Conservation (phyloP, 2,329 filamentous ascomycete species). For the Claviceps purpurea region DNA sequence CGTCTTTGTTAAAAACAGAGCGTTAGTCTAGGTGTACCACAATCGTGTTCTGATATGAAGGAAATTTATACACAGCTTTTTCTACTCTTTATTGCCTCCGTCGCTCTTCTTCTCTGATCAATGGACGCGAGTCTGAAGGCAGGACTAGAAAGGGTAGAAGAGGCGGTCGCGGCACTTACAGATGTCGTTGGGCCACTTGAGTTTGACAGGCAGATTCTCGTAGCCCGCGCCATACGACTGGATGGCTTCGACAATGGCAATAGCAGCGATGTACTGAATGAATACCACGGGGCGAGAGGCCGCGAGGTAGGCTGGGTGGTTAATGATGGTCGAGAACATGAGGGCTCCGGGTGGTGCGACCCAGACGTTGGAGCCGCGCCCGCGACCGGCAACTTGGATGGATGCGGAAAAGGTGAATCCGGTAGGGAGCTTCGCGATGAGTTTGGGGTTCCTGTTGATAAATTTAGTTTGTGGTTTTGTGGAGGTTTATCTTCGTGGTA, state of each 20-base stretch:
- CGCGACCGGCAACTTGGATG: slow-evolving; percentile 75
- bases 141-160: not conserved
- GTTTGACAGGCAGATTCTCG: slow-evolving; percentile 58
- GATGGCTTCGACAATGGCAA: slow-evolving; percentile 76
- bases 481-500: not conserved
- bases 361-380: slow-evolving; percentile 89
- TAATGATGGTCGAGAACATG: slow-evolving; percentile 79
- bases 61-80: not conserved
- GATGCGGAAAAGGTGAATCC: slow-evolving; percentile 86
- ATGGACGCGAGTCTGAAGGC: not conserved
- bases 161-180: slow-evolving; percentile 31
- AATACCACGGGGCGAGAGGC: slow-evolving; percentile 73
- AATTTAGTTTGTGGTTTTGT: no score
- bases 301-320: slow-evolving; percentile 63
- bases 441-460: slow-evolving; percentile 51
- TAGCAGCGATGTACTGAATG: slow-evolving; percentile 80
- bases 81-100: not conserved
- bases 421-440: slow-evolving; percentile 62
- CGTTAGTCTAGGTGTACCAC: not conserved
- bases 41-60: not conserved
- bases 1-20: slow-evolving; percentile 30
- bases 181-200: slow-evolving; percentile 98
- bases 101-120: not conserved
- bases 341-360: slow-evolving; percentile 76
- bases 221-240: slow-evolving; percentile 69